Base-by-base conservation (phyloP, 108 stramenopile genomes). In the Skeletonema grethae region DNA sequence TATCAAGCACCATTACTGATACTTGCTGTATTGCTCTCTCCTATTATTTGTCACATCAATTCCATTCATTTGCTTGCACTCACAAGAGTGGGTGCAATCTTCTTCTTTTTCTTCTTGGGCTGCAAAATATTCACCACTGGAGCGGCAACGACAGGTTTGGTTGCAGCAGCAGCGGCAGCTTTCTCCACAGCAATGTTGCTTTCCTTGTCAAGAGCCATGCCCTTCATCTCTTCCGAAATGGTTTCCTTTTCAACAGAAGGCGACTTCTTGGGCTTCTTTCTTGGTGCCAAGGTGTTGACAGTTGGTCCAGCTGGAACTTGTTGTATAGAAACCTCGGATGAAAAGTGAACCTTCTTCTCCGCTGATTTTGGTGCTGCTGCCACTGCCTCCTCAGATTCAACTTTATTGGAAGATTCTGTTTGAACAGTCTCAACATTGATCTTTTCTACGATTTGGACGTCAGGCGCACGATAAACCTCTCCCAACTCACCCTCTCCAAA, bases 401-500 rank as follows among this genome's bases (percentile, higher is more conserved):
- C 10, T 43, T 43, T 43, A 2, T 43, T 43, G 15, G 41, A n/a
- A 43, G 41, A n/a, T 43, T 53, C 50, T n/a, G 3, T 7, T 53
- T 53, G 18, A 24, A 0, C 50, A 22, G 7, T 31, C 31, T 53
- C 29, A 12, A 24, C 34, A 25, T 13, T 43, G 9, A 13, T 41
- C 22, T 35, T 67, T 22, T 78, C 76, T 12, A 39, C 66, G 32
- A 66, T 55, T 3, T 36, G 22, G n/a, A 55, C 45, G 24, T 6
- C 35, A 25, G 73, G 76, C 9, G 22, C 50, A 39, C 22, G 38
- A 55, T 79, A 83, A 0, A 69, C 73, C 20, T 85, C 72, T 20
- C 92, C 95, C 30, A 94, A 50, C 74, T 96, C 95, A n/a, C 88
- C 90, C 18, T 78, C 65, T 20, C 61, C 84, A 84, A 96, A 96